These are phyloP conservation scores for Prunus yedoensis DNA, from an alignment of 331 rosid genomes.

Conservation along the genomic window DNA sequence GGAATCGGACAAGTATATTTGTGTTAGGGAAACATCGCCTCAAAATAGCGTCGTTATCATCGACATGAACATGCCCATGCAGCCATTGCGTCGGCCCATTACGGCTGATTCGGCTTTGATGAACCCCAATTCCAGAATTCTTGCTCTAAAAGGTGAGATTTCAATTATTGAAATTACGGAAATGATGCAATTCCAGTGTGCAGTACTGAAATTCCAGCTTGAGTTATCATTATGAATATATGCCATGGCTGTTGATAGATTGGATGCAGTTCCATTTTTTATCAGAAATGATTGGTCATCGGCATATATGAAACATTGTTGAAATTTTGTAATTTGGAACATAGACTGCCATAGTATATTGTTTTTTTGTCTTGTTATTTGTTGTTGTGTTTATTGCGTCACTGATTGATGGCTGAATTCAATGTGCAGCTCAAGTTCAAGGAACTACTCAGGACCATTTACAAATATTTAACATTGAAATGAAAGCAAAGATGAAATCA, in stretches of 20 bases:
- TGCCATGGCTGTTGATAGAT: background rate
- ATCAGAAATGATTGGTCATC: background rate
- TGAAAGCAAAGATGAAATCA: slow-evolving; percentile 63
- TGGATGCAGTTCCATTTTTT: background rate
- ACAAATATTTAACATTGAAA: slow-evolving; percentile 70
- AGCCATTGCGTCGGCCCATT: slow-evolving; percentile 73
- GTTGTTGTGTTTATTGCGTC: background rate
- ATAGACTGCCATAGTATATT: background rate
- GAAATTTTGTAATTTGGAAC: background rate
- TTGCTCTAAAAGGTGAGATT: slow-evolving; percentile 62
- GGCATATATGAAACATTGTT: background rate
- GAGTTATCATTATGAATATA: background rate
- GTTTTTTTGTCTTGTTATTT: background rate
- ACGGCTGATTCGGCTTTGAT: slow-evolving; percentile 79
- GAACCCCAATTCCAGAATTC: slow-evolving; percentile 70
- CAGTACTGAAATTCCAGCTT: background rate
- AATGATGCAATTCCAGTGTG: background rate
- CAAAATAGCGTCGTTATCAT: slow-evolving; percentile 68
- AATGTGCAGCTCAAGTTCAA: slow-evolving; percentile 63
- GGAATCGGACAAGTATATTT: slow-evolving; percentile 78
- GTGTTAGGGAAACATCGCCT: slow-evolving; percentile 71
- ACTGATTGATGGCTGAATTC: slow-evolving; percentile 4
- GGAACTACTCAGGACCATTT: slow-evolving; percentile 84
- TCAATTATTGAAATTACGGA: background rate
- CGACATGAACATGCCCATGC: slow-evolving; percentile 76